These are phyloP conservation scores for Epichloe elymi DNA, from an alignment of 2,329 filamentous ascomycete species.

Conservation along the genomic window DNA sequence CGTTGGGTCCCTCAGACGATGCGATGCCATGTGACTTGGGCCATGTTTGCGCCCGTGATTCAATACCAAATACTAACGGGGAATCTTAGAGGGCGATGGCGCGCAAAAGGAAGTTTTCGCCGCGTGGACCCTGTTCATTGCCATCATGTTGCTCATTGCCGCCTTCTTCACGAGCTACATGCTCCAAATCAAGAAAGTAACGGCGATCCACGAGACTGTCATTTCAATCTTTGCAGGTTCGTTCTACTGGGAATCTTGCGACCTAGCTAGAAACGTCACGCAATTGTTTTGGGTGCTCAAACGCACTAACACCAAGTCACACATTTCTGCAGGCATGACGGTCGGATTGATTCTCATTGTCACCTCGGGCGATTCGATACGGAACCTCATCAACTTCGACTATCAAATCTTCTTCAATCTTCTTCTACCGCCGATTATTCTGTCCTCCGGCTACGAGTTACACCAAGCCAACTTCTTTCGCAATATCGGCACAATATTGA, in stretches of 20 bases:
- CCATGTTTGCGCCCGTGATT: constrained; percentile 1
- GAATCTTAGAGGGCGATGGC: constrained; percentile 52
- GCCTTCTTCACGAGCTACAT: constrained; percentile 97
- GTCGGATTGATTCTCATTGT: constrained; percentile 81
- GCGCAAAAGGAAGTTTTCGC: constrained; percentile 88
- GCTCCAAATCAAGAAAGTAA: constrained; percentile 90
- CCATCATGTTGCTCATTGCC: constrained; percentile 84
- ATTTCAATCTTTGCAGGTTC: constrained; percentile 91
- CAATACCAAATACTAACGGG: constrained; percentile 3
- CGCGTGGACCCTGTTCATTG: constrained; percentile 95
- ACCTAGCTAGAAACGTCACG: background rate
- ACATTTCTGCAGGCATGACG: constrained; percentile 59
- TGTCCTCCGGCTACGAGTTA: constrained; percentile 91
- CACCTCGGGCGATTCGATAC: constrained; percentile 68
- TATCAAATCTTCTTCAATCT: constrained; percentile 99
- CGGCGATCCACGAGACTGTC: constrained; percentile 95
- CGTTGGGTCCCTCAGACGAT: constrained; percentile 1
- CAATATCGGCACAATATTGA: constrained; percentile 93
- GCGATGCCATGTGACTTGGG: background rate
- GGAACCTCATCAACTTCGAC: constrained; percentile 88
- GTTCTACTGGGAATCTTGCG: constrained; percentile 6
- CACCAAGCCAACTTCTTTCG: constrained; percentile 99
- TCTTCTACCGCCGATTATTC: constrained; percentile 92
- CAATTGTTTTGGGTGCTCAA: background rate
- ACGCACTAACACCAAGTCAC: background rate